Percentiles rank a stretch among this genome's conserved stretches.
These are phyloP conservation scores for Neurospora sp. DNA, from an alignment of 495 filamentous ascomycete species.

Conservation along the genomic window DNA sequence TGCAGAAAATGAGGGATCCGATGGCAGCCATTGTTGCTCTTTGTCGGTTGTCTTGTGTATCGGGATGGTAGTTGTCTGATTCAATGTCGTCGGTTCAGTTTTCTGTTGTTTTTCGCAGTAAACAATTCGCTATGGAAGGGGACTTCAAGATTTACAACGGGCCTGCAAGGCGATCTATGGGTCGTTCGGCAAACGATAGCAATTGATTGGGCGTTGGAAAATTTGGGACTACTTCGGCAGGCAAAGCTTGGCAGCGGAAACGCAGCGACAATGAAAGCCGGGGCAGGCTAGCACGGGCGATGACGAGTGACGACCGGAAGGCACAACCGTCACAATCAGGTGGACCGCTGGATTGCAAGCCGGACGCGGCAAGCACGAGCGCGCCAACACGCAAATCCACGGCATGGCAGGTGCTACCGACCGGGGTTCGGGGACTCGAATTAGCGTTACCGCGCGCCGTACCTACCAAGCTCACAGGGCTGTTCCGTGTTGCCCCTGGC, in stretches of 20 bases:
- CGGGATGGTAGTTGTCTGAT: background rate
- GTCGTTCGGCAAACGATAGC: background rate
- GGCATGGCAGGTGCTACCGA: background rate
- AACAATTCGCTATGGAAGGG: background rate
- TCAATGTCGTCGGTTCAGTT: background rate
- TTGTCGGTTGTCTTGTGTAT: background rate
- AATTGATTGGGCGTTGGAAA: background rate
- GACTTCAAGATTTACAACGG: background rate
- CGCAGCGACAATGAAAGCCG: background rate
- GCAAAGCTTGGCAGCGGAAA: background rate
- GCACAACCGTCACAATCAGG: background rate
- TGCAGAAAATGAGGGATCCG: conserved; percentile 88
- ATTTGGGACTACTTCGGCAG: background rate
- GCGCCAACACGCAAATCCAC: background rate
- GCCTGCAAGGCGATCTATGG: background rate
- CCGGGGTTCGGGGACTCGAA: background rate
- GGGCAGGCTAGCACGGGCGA: background rate
- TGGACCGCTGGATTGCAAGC: background rate
- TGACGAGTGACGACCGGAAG: background rate
- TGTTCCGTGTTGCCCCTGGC: background rate
- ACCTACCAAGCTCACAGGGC: background rate
- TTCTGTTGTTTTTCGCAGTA: background rate
- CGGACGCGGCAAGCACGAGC: background rate
- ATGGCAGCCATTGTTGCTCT: conserved; percentile 62
- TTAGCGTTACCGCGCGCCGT: background rate